Evolutionary conservation across 2,329 filamentous ascomycete species (phyloP).

Genomic region (Elsinoe perseae): DNA sequence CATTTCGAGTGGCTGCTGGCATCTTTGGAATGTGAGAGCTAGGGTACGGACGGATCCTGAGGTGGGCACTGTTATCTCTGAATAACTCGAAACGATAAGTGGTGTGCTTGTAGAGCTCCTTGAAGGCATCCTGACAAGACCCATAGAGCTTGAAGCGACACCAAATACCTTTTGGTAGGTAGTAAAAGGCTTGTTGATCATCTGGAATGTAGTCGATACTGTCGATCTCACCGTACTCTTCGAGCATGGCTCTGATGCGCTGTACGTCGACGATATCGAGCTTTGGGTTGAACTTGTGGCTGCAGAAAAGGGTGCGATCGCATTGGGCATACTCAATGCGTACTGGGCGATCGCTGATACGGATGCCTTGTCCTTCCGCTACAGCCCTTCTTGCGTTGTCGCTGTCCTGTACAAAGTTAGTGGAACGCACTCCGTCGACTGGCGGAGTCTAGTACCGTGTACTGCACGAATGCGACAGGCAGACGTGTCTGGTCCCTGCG

Average conservation of each 20-base stretch:
- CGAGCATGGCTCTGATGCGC: slow-evolving; percentile 21
- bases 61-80: not conserved
- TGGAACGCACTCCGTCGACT: slow-evolving; percentile 13
- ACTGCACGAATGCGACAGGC: slow-evolving; percentile 59
- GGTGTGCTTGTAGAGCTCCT: slow-evolving; percentile 22
- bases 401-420: slow-evolving; percentile 34
- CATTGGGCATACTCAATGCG: slow-evolving; percentile 52
- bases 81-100: slow-evolving; percentile 22
- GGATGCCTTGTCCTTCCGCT: slow-evolving; percentile 45
- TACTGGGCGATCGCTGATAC: slow-evolving; percentile 29
- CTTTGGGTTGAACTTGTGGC: slow-evolving; percentile 18
- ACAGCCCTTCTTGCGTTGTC: slow-evolving; percentile 43
- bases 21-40: not conserved
- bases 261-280: slow-evolving; percentile 20
- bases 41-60: not conserved
- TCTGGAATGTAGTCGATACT: slow-evolving; percentile 21
- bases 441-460: slow-evolving; percentile 41
- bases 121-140: slow-evolving; percentile 26
- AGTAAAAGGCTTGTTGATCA: slow-evolving; percentile 25
- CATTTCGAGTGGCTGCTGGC: not conserved
- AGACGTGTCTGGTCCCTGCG: slow-evolving; percentile 50
- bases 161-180: slow-evolving; percentile 27
- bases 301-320: slow-evolving; percentile 11
- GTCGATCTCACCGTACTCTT: slow-evolving; percentile 22
- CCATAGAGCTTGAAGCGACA: slow-evolving; percentile 26